Base-by-base conservation (phyloP, 495 filamentous ascomycete species). In the Hypomontagnella submonticulosa region DNA sequence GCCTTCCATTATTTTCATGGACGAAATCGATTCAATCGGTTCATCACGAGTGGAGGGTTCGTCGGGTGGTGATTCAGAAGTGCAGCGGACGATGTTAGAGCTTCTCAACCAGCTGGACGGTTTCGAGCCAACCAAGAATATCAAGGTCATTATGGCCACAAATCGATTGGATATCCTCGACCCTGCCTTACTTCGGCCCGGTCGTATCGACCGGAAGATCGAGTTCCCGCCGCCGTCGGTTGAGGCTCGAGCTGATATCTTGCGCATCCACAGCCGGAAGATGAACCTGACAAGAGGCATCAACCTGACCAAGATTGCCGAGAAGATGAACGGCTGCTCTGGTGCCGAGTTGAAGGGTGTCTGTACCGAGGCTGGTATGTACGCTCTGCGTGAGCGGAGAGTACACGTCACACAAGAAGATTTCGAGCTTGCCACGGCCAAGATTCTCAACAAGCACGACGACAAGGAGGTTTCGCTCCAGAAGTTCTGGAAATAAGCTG, bases 1-100 rank as follows among this genome's bases (percentile, higher is more conserved):
- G 0, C 95, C 95, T n/a, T 96, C 91, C 71, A 99, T 99, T 75
- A 99, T 99, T 78, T 99, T 99, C 83, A 99, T 99, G 94, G 95
- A 99, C 80, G 95, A 99, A 76, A 98, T 99, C 80, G 95, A 99
- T 78, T 96, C 91, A 60, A 99, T 99, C 80, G 95, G 96, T 32
- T 97, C 92, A 5, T 96, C 92, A 46, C 91, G 95, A 68, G 96
- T 99, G 62, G 95, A 99, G 67, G 93, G 93, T 1, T 93, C 90
- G 48, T 93, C 91, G 11, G 93, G 92, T 37, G 95, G 96, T 71
- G 95, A 99, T 73, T 97, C 93, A n/a, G 95, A 99, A 78, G 95
- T 99, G 57, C 95, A 99, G 77, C 90, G 95, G 55, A 99, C 96
- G n/a, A 98, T 99, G 93, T 75, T 99, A 74, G 95, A 99, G 74